Evolutionary conservation across 495 filamentous ascomycete species (phyloP).

Genomic region (Venustampulla echinocandica): DNA sequence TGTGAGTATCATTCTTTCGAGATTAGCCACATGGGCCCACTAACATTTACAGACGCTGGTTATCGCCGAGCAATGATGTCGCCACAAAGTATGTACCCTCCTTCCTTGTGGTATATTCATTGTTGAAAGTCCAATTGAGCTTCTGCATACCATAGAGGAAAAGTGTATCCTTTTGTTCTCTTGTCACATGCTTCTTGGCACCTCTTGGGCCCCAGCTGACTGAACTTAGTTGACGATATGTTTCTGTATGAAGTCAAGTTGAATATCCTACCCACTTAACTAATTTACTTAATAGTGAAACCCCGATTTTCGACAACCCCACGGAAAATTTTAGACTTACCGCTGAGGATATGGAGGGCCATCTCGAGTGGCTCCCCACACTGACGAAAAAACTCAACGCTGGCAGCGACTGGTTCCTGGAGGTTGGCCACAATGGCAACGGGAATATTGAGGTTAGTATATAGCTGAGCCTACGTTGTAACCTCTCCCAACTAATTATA

Average conservation of each 20-base stretch:
- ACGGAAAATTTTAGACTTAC: constrained; percentile 1
- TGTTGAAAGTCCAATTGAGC: too few relatives aligned
- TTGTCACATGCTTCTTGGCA: neutral
- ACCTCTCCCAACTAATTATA: neutral
- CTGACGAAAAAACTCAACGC: constrained; percentile 1
- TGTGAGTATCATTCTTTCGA: constrained; percentile 11
- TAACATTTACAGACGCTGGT: constrained; percentile 31
- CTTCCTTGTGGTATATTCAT: neutral
- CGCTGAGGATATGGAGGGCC: neutral
- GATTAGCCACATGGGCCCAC: neutral
- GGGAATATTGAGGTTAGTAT: constrained; percentile 41
- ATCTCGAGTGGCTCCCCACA: neutral
- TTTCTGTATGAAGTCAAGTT: constrained; percentile 8
- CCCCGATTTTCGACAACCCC: constrained; percentile 4
- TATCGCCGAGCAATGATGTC: constrained; percentile 47
- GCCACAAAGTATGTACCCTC: constrained; percentile 33
- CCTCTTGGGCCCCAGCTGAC: too few relatives aligned
- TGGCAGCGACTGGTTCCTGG: constrained; percentile 23
- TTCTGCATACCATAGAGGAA: too few relatives aligned
- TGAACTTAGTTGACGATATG: constrained; percentile 12
- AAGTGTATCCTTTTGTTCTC: too few relatives aligned
- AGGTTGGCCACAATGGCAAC: constrained; percentile 55
- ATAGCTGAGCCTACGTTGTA: neutral
- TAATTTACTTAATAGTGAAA: constrained; percentile 1
- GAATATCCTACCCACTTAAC: neutral